These are phyloP conservation scores for Acacia confusa DNA, from an alignment of 306 rosid species.

Conservation along the genomic window DNA sequence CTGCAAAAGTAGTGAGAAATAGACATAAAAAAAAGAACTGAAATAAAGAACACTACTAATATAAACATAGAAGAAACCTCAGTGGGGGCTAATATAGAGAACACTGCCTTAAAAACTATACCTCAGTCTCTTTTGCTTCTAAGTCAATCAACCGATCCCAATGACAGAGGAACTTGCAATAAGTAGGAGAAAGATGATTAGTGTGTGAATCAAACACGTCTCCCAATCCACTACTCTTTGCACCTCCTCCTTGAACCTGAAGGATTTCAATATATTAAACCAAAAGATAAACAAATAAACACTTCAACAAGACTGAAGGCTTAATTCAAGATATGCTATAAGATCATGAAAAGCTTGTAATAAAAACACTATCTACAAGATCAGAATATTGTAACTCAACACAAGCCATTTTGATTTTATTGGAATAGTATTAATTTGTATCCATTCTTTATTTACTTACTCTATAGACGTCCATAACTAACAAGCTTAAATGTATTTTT, in stretches of 20 bases:
- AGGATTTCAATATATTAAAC: conserved; percentile 23
- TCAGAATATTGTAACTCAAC: neutral
- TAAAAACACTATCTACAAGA: neutral
- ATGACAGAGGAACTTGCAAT: conserved; percentile 66
- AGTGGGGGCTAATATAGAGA: conserved; percentile 9
- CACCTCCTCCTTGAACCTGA: conserved; percentile 76
- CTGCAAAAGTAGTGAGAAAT: conserved; percentile 43
- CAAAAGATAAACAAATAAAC: conserved; percentile 24
- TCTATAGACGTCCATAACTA: neutral
- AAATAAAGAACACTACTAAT: neutral
- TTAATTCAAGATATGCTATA: conserved; percentile 12
- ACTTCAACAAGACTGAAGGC: conserved; percentile 12
- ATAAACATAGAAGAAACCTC: conserved; percentile 11
- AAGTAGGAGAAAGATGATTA: conserved; percentile 56
- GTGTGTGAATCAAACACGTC: conserved; percentile 65
- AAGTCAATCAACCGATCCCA: conserved; percentile 91
- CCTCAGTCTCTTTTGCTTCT: conserved; percentile 88
- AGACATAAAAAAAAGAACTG: neutral
- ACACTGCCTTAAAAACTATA: conserved; percentile 36
- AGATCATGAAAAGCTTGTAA: conserved; percentile 12
- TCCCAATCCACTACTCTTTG: conserved; percentile 72
- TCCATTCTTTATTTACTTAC: neutral
- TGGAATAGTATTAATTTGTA: neutral
- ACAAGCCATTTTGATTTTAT: neutral
- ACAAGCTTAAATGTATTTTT: neutral